phyloP scores from a whole-genome alignment of 192 early-diverging fungal genomes.

The Umbelopsis vinacea region DNA sequence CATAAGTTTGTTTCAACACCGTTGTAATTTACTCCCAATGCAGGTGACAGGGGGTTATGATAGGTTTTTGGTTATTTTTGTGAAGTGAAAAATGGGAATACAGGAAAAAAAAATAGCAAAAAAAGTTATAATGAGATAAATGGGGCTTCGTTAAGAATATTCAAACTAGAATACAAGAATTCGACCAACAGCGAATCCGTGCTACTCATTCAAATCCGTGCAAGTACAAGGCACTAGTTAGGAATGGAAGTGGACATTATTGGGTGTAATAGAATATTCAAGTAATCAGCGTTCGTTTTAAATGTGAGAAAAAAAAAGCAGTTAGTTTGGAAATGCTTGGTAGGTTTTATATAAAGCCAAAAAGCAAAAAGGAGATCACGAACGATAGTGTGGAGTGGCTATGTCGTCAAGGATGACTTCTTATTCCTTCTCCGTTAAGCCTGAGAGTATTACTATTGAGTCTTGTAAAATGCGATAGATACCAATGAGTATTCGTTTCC shows the following conservation, averaged over 20 bases:
- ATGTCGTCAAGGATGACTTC: background rate
- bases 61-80: no score
- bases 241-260: slow-evolving; percentile 16
- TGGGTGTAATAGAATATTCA: background rate
- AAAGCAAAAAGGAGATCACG: background rate
- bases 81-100: no score
- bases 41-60: no score
- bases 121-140: background rate
- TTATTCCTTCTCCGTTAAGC: no score
- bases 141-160: background rate
- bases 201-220: slow-evolving; percentile 3
- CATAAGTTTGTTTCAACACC: no score
- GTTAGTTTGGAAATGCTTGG: background rate
- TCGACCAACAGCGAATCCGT: slow-evolving; percentile 1
- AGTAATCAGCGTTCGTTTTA: background rate
- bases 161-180: slow-evolving; percentile 11
- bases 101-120: background rate
- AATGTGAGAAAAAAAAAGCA: background rate
- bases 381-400: background rate
- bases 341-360: background rate
- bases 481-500: no score
- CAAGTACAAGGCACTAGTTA: background rate
- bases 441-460: no score
- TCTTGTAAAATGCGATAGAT: no score
- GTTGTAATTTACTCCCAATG: no score